Percentiles rank a stretch among this genome's conserved stretches.
Evolutionary conservation across 352 stramenopile genomes (phyloP).

Genomic region (Globisporangium echinulatum): DNA sequence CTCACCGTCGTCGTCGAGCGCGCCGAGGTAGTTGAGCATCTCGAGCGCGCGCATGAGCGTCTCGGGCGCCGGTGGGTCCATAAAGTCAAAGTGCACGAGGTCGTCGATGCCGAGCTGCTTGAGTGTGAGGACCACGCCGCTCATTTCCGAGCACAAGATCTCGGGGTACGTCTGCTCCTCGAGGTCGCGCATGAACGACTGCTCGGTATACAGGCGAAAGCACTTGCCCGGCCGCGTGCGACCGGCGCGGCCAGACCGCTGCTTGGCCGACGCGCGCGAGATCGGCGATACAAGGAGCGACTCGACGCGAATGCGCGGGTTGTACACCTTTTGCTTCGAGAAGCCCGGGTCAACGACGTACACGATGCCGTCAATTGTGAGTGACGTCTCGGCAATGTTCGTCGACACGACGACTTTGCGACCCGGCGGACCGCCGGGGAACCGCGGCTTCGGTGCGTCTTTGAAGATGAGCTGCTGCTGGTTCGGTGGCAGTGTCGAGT

Average conservation of each 20-base stretch:
- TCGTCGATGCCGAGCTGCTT: slow-evolving; percentile 99
- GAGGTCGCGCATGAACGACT: slow-evolving; percentile 96
- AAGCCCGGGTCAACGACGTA: slow-evolving; percentile 99
- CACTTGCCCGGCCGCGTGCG: slow-evolving; percentile 91
- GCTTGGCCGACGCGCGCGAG: slow-evolving; percentile 92
- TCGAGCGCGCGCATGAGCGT: slow-evolving; percentile 98
- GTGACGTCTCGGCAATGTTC: slow-evolving; percentile 98
- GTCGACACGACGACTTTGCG: slow-evolving; percentile 97
- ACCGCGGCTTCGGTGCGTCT: slow-evolving; percentile 90
- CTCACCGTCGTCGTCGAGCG: slow-evolving; percentile 96
- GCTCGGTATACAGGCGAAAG: slow-evolving; percentile 97
- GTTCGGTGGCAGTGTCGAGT: slow-evolving; percentile 97
- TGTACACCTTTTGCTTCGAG: slow-evolving; percentile 99
- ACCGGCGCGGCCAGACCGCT: slow-evolving; percentile 91
- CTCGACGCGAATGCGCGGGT: slow-evolving; percentile 97
- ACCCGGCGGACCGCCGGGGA: slow-evolving; percentile 79
- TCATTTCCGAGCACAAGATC: slow-evolving; percentile 96
- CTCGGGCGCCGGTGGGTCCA: slow-evolving; percentile 98
- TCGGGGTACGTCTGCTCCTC: slow-evolving; percentile 99
- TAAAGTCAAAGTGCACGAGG: slow-evolving; percentile 99
- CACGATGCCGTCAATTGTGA: slow-evolving; percentile 99
- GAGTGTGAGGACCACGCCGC: slow-evolving; percentile 95
- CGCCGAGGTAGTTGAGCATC: slow-evolving; percentile 97
- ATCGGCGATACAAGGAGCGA: slow-evolving; percentile 98
- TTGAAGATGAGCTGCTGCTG: slow-evolving; percentile 99